These are phyloP conservation scores for Podila epigama DNA, from an alignment of 192 early-diverging fungal species.

Conservation along the genomic window DNA sequence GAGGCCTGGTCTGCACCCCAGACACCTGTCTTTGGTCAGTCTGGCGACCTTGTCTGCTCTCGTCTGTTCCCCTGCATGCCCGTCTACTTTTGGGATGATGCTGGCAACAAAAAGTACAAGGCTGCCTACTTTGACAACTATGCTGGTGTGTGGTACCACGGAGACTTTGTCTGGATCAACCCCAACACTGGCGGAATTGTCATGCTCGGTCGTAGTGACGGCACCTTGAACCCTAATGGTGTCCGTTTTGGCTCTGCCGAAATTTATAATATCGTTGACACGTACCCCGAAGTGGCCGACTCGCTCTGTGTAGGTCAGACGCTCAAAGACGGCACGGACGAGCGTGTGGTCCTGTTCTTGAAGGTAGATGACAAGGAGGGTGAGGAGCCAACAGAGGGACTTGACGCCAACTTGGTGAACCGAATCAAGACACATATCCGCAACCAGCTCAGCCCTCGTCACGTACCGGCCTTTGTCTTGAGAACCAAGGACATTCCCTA, in stretches of 20 bases:
- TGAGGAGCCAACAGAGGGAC: slow-evolving; percentile 67
- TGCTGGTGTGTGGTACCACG: slow-evolving; percentile 92
- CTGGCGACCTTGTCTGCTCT: slow-evolving; percentile 93
- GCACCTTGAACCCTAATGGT: slow-evolving; percentile 91
- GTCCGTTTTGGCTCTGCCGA: slow-evolving; percentile 95
- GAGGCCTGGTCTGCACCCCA: slow-evolving; percentile 84
- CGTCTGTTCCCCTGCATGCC: slow-evolving; percentile 98
- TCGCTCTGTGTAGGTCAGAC: slow-evolving; percentile 92
- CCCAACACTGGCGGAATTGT: slow-evolving; percentile 87
- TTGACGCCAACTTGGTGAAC: slow-evolving; percentile 69
- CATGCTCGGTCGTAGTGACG: slow-evolving; percentile 94
- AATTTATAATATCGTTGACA: slow-evolving; percentile 91
- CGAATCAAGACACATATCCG: slow-evolving; percentile 82
- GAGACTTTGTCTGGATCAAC: slow-evolving; percentile 92
- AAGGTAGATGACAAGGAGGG: slow-evolving; percentile 79
- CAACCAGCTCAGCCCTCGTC: slow-evolving; percentile 84
- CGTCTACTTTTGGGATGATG: slow-evolving; percentile 90
- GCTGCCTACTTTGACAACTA: slow-evolving; percentile 91
- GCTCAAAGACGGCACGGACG: slow-evolving; percentile 74
- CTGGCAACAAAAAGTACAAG: slow-evolving; percentile 75
- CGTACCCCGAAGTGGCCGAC: slow-evolving; percentile 83
- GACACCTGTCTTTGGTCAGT: slow-evolving; percentile 69
- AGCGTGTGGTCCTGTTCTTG: slow-evolving; percentile 91
- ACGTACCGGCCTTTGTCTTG: slow-evolving; percentile 90
- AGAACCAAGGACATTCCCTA: slow-evolving; percentile 88